A percentile compares a stretch with the other conserved stretches of the same genome.
Evolutionary conservation across 1,284 basidiomycete genomes (phyloP).

Genomic region (Ganoderma lucidum): DNA sequence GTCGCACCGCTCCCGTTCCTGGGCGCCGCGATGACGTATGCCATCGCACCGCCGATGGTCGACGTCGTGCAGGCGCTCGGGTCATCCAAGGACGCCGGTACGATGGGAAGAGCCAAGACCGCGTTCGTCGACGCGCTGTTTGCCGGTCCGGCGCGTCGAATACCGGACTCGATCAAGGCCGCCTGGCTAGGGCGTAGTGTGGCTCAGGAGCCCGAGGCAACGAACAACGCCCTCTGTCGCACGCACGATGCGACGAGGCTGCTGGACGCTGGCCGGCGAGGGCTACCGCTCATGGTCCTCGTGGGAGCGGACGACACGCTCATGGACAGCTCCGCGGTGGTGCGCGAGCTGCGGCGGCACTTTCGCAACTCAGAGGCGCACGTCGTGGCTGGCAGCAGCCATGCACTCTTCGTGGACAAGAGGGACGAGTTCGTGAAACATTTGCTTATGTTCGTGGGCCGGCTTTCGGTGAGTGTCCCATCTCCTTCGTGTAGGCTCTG

Average conservation of each 20-base stretch:
- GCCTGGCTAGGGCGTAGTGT: slow-evolving; percentile 33
- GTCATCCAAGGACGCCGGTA: slow-evolving; percentile 27
- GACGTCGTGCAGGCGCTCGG: slow-evolving; percentile 26
- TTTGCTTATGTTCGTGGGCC: slow-evolving; percentile 30
- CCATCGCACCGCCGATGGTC: slow-evolving; percentile 29
- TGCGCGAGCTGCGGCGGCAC: slow-evolving; percentile 31
- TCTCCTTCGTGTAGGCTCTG: neutral
- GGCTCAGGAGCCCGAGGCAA: slow-evolving; percentile 28
- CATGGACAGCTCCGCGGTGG: slow-evolving; percentile 27
- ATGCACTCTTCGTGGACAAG: slow-evolving; percentile 36
- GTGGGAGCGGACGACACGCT: slow-evolving; percentile 34
- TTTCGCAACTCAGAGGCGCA: slow-evolving; percentile 35
- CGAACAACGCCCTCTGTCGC: slow-evolving; percentile 22
- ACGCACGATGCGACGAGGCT: slow-evolving; percentile 31
- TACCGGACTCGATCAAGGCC: slow-evolving; percentile 30
- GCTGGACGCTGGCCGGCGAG: slow-evolving; percentile 32
- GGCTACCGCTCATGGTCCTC: slow-evolving; percentile 36
- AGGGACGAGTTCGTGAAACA: slow-evolving; percentile 35
- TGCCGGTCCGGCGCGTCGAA: slow-evolving; percentile 25
- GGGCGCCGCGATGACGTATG: slow-evolving; percentile 25
- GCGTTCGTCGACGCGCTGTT: slow-evolving; percentile 33
- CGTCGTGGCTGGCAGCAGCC: slow-evolving; percentile 33
- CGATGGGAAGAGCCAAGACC: slow-evolving; percentile 29
- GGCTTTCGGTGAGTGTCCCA: slow-evolving; percentile 30
- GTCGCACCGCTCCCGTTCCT: slow-evolving; percentile 34